Evolutionary conservation across 352 stramenopile genomes (phyloP), one percentile per base, ranked within the genome.

Genomic region (Globisporangium barbulae): DNA sequence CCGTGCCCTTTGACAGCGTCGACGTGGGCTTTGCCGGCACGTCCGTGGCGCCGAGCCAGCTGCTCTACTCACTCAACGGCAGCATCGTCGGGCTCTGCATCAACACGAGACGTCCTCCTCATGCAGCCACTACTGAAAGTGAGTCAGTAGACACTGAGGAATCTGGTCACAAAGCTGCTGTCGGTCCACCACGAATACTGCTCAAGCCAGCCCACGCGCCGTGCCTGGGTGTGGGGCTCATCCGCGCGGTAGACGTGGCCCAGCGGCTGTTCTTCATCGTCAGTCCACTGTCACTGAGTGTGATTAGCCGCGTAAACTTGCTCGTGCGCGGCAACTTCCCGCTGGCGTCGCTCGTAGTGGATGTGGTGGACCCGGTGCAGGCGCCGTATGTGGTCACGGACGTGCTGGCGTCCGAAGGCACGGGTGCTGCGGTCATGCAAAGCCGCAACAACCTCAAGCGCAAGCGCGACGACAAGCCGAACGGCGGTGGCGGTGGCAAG

Each of bases 401-500:
- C 63, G 77, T 93, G 33, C 68, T 95, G 17, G 54, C 80, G 25
- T 78, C 81, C 7, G 83, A 92, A 48, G 87, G 87, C 64, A 92
- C 87, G 0, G 87, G 87, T 17, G 87, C 87, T 8, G 72, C 73
- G 12, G 76, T 72, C 45, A 95, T 95, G 87, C 81, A 95, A 63
- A 94, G 85, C 65, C 84, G 87, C 61, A 89, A 95, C 69, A 95
- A 93, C 64, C 72, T 95, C 62, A 95, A 95, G 67, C 85, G 87
- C 44, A 95, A 95, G 69, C 83, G 85, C 13, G 85, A 93, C 67
- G 74, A 72, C 53, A 64, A 64, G n/a, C 41, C 17, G 39, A 45
- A 45, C 35, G 28, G 63, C 33, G 21, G 42, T 33, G 52, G 37
- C 12, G 9, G 53, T 28, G 53, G 21, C 53, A 55, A 64, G 33